Evolutionary conservation across 2,329 filamentous ascomycete species (phyloP).

Genomic region (Juglanconis juglandina): DNA sequence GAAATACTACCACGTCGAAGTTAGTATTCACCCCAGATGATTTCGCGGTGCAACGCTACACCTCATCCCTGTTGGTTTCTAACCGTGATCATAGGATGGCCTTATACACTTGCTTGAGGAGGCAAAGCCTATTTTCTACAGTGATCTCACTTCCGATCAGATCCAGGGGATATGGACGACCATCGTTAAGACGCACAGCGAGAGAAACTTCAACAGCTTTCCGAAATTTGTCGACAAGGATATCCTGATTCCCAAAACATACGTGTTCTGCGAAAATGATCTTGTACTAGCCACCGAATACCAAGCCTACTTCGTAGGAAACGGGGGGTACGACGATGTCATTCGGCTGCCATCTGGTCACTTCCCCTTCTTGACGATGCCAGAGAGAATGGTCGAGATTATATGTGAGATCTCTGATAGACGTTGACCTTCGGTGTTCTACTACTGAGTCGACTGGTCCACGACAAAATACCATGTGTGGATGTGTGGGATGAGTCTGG

Average conservation of each 20-base stretch:
- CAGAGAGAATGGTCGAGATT: slow-evolving; percentile 6
- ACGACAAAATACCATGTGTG: background rate
- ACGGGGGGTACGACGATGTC: slow-evolving; percentile 6
- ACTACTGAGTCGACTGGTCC: background rate
- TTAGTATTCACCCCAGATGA: background rate
- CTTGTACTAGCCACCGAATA: slow-evolving; percentile 2
- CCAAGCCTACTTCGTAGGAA: slow-evolving; percentile 8
- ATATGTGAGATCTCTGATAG: slow-evolving; percentile 1
- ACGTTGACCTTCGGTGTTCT: background rate
- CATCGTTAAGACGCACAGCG: slow-evolving; percentile 6
- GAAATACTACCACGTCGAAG: slow-evolving; percentile 2
- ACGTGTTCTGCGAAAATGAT: slow-evolving; percentile 10
- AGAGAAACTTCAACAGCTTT: slow-evolving; percentile 4
- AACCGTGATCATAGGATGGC: background rate
- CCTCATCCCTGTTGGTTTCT: background rate
- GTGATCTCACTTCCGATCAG: background rate
- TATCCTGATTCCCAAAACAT: slow-evolving; percentile 9
- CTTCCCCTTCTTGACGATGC: slow-evolving; percentile 5
- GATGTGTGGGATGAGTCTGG: background rate
- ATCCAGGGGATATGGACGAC: background rate
- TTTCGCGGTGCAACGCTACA: background rate
- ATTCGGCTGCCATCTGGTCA: slow-evolving; percentile 7
- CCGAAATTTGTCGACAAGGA: slow-evolving; percentile 10
- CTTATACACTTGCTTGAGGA: slow-evolving; percentile 11
- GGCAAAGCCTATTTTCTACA: slow-evolving; percentile 3